Base-by-base conservation (phyloP, 345 rosid species). In the Leavenworthia alabamica region DNA sequence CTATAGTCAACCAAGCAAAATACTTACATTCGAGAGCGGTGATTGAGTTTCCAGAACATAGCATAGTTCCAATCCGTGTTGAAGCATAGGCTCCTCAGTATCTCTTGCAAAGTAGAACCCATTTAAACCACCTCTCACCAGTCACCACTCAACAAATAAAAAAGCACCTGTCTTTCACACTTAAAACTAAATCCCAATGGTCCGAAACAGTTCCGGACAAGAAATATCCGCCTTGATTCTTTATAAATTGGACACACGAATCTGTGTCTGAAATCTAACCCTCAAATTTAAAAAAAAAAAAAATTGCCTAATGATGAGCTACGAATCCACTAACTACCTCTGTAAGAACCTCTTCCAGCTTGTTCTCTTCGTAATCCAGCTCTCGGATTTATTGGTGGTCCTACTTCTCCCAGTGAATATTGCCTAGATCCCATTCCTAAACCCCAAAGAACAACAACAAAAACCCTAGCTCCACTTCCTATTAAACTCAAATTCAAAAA, bases 281-380 rank as follows among this genome's bases (percentile, higher is more conserved):
- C n/a, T 26, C 60, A 68, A 24, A n/a, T n/a, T n/a, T n/a, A n/a
- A 54, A 36, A 9, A 55, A 17, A 51, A 50, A 0, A 12, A 55
- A 11, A 12, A 8, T 46, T 16, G 31, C 20, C 11, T 12, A 35
- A 9, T 48, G 57, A 65, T 39, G 4, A 46, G n/a, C 33, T 4
- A 52, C 40, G 35, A 56, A 71, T 41, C 33, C 22, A 72, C 96
- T 91, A 91, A 68, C 98, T 86, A 64, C 92, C 98, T 71, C 98
- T 76, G 68, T 91, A 91, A 9, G 96, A 88, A 56, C 98, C 96
- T 86, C 98, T 75, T 16, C 98, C 98, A 4, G 98, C 98, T 74
- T 91, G 96, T 44, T 91, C 83, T 44, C 89, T 86, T 78, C 95
- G 72, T 62, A 91, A 77, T 59, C 90, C 96, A 9, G 96, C 93